These are phyloP conservation scores for Mitragyna speciosa DNA, from an alignment of 257 asterid genomes.

Conservation along the genomic window DNA sequence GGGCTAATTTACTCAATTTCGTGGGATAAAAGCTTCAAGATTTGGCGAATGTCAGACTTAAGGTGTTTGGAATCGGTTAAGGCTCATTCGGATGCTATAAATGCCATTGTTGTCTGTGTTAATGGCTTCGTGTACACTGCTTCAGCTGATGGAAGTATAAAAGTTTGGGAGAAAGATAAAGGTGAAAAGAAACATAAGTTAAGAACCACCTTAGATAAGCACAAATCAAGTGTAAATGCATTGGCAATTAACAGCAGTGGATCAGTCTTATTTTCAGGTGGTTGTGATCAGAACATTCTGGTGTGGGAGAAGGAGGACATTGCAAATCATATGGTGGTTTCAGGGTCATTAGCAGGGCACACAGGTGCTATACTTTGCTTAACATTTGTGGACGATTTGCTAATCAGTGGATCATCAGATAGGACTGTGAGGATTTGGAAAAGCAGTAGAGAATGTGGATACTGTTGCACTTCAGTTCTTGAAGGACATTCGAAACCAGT, in stretches of 20 bases:
- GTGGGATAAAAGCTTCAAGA: slow-evolving; percentile 58
- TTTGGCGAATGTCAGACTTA: slow-evolving; percentile 44
- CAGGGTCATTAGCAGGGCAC: slow-evolving; percentile 43
- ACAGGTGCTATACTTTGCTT: slow-evolving; percentile 48
- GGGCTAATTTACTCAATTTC: slow-evolving; percentile 48
- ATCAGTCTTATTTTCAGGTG: slow-evolving; percentile 44
- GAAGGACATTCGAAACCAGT: slow-evolving; percentile 56
- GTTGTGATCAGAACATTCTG: slow-evolving; percentile 39
- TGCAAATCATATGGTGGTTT: slow-evolving; percentile 19
- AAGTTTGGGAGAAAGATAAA: slow-evolving; percentile 34
- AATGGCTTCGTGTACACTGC: slow-evolving; percentile 45
- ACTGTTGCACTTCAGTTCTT: slow-evolving; percentile 36
- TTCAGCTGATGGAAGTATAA: slow-evolving; percentile 53
- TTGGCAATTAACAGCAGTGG: slow-evolving; percentile 41
- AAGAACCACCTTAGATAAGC: slow-evolving; percentile 26
- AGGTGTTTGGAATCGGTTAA: slow-evolving; percentile 39
- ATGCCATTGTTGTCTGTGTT: slow-evolving; percentile 35
- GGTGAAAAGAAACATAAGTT: slow-evolving; percentile 12
- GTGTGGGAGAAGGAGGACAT: slow-evolving; percentile 36
- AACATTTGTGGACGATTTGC: slow-evolving; percentile 27
- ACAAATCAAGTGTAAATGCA: slow-evolving; percentile 50
- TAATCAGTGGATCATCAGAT: slow-evolving; percentile 64
- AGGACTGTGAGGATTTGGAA: slow-evolving; percentile 52
- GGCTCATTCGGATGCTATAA: slow-evolving; percentile 60
- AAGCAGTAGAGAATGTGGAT: slow-evolving; percentile 19